Base-by-base conservation (phyloP, 306 rosid species). In the Urtica urens region DNA sequence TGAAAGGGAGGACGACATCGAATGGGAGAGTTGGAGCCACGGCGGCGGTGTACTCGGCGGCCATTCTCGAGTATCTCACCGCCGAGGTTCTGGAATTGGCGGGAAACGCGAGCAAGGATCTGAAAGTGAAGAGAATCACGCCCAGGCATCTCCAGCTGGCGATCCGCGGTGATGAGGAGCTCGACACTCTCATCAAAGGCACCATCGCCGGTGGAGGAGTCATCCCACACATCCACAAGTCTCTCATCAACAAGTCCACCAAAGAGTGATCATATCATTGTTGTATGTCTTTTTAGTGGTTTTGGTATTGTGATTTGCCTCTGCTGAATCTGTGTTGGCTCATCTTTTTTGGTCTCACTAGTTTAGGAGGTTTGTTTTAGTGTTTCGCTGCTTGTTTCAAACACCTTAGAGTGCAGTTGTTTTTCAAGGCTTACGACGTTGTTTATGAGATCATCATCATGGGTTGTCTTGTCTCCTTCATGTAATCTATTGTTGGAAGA, bases 71-170 rank as follows among this genome's bases (percentile, higher is more conserved):
- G 68, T 80, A 80, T 58, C 72, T 80, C 38, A 77, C 90, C n/a
- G 90, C 90, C 10, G 90, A 77, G 65, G 90, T 80, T 13, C 63
- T 80, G 67, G 84, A 80, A 74, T 58, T 80, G 51, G 90, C 90
- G 10, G 90, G 90, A 38, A 80, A 76, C 59, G 90, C 84, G 1
- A 77, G 90, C 72, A 77, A 80, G 72, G 90, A 80, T 71, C 77
- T 80, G 17, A 80, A 77, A 72, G 81, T 80, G 46, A 80, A 77
- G 18, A 83, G 90, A 35, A 81, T 81, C 43, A 81, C 86, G 21
- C 93, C 80, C 16, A 69, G 93, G 67, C 93, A 81, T 67, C 63
- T 81, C 46, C 93, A 81, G 74, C 86, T 81, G 15, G 93, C 93
- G 0, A 78, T 78, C 33, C 86, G 93, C 1, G 93, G 86, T 15